These are phyloP conservation scores for Sporothrix inflata DNA, from an alignment of 2,329 filamentous ascomycete species.

Conservation along the genomic window DNA sequence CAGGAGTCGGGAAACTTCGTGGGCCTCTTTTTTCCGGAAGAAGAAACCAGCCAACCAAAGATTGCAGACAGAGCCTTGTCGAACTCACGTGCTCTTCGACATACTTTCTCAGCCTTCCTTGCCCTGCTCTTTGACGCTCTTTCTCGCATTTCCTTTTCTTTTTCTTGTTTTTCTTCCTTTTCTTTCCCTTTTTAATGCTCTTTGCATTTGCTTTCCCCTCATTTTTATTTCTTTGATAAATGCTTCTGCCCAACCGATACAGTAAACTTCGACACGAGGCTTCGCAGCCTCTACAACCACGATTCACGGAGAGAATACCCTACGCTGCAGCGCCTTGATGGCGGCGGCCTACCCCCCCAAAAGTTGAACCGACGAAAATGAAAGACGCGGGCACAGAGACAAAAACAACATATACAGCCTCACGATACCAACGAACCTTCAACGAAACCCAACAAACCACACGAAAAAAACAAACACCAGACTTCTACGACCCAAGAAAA, in stretches of 20 bases:
- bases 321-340: slow-evolving; percentile 30
- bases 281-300: slow-evolving; percentile 41
- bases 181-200: neutral
- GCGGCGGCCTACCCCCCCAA: slow-evolving; percentile 16
- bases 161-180: neutral
- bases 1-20: neutral
- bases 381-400: slow-evolving; percentile 9
- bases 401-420: slow-evolving; percentile 13
- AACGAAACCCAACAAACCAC: neutral
- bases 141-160: neutral
- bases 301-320: slow-evolving; percentile 35
- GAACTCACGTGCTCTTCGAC: neutral
- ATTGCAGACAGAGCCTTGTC: slow-evolving; percentile 2
- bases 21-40: too few species aligned
- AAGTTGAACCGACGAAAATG: slow-evolving; percentile 13
- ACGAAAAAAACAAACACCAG: neutral
- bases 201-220: slow-evolving; percentile 10
- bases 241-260: slow-evolving; percentile 28
- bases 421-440: neutral
- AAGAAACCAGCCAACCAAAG: slow-evolving; percentile 2
- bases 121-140: too few species aligned
- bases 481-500: neutral
- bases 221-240: neutral
- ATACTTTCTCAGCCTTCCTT: neutral
- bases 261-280: slow-evolving; percentile 41